phyloP scores from a whole-genome alignment of 257 asterid genomes.

The Mitragyna speciosa region DNA sequence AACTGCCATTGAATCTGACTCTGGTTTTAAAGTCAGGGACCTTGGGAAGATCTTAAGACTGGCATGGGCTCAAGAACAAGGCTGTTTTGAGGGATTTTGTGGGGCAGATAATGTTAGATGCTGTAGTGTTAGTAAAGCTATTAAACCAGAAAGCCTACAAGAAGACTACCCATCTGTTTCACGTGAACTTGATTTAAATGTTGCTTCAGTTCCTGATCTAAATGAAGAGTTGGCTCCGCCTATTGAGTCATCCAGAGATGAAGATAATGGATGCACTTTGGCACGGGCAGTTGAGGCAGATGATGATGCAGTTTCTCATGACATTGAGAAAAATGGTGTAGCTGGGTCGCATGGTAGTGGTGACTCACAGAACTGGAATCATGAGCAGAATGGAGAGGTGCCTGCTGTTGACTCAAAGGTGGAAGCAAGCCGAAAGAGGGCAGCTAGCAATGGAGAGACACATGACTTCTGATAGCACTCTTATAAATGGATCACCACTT shows the following conservation, averaged over 20 bases:
- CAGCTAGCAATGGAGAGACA: constrained; percentile 51
- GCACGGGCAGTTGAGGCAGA: constrained; percentile 55
- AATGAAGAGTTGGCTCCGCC: constrained; percentile 80
- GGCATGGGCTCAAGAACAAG: constrained; percentile 67
- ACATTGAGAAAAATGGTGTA: constrained; percentile 42
- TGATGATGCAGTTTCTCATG: constrained; percentile 62
- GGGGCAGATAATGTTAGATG: constrained; percentile 42
- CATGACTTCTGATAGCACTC: constrained; percentile 88
- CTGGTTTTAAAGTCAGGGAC: constrained; percentile 82
- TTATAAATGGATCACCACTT: constrained; percentile 73
- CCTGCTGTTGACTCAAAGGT: constrained; percentile 59
- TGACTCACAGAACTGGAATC: constrained; percentile 51
- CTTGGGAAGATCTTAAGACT: constrained; percentile 69
- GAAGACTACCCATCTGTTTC: constrained; percentile 52
- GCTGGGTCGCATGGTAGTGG: constrained; percentile 52
- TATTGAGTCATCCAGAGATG: constrained; percentile 68
- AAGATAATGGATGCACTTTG: constrained; percentile 51
- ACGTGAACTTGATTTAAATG: constrained; percentile 71
- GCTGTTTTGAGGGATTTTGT: constrained; percentile 51
- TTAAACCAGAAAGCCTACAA: constrained; percentile 45
- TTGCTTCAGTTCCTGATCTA: constrained; percentile 79
- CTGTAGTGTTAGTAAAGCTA: constrained; percentile 31
- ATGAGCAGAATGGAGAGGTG: constrained; percentile 47
- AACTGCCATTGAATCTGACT: constrained; percentile 59
- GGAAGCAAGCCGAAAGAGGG: constrained; percentile 55